phyloP scores from a whole-genome alignment of 495 filamentous ascomycete species.

The Saxophila tyrrhenica region DNA sequence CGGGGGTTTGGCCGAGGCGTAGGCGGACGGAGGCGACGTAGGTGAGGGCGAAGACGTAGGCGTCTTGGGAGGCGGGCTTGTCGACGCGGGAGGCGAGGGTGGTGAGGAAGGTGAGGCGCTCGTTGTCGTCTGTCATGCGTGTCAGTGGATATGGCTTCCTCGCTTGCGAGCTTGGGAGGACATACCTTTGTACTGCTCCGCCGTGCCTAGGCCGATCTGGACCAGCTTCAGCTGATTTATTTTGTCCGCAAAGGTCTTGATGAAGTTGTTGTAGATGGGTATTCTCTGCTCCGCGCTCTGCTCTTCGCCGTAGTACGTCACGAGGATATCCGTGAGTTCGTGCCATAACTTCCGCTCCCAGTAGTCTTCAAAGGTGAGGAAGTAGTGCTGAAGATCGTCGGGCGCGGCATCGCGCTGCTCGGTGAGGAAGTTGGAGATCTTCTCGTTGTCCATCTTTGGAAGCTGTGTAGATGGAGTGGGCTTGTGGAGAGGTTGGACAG shows the following conservation, averaged over 20 bases:
- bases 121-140: constrained; percentile 56
- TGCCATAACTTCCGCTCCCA: constrained; percentile 99
- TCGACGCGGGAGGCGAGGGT: constrained; percentile 79
- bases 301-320: constrained; percentile 77
- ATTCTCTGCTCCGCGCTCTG: constrained; percentile 76
- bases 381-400: constrained; percentile 72
- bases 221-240: constrained; percentile 99
- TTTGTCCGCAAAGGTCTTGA: constrained; percentile 91
- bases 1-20: constrained; percentile 59
- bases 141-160: background rate
- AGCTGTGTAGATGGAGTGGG: constrained; percentile 8
- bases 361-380: constrained; percentile 88
- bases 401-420: constrained; percentile 77
- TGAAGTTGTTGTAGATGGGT: constrained; percentile 84
- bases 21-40: constrained; percentile 85
- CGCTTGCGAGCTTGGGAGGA: background rate
- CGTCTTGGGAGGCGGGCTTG: constrained; percentile 86
- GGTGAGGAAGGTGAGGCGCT: constrained; percentile 78
- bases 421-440: constrained; percentile 81
- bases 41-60: constrained; percentile 84
- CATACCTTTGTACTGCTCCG: constrained; percentile 73
- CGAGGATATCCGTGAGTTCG: constrained; percentile 80
- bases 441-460: constrained; percentile 63
- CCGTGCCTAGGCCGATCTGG: constrained; percentile 71
- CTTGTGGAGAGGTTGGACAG: background rate